Base-by-base conservation (phyloP, 805 yeast genomes). In the Saturnispora mendoncae region DNA sequence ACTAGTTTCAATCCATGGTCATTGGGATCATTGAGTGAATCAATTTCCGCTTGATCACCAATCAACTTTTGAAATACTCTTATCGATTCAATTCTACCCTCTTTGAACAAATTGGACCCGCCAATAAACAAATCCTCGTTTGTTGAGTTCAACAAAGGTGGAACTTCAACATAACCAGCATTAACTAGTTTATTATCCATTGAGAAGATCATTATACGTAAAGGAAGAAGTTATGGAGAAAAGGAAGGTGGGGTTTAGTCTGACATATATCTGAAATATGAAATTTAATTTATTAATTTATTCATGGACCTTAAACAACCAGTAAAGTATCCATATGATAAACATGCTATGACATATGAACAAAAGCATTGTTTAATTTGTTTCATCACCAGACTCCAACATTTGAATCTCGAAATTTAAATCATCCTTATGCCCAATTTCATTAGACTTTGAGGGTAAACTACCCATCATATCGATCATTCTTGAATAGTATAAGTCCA, bases 401-500 rank as follows among this genome's bases (percentile, higher is more conserved):
- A 36, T 20, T 37, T 53, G 55, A 3, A 49, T 41, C 2, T 49
- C 39, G 14, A 27, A 27, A 7, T 7, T 7, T 12, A 13, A 18
- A 33, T 54, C 53, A 42, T 57, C 64, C 37, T 50, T 58, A 29
- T 19, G 55, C 19, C 66, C 69, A 20, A 61, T 49, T 3, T 46
- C 46, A 9, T 58, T 54, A 3, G 26, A 31, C 10, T 28, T 30
- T 12, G 41, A 33, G 24, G 25, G 36, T 27, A 37, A 23, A 5
- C 52, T 57, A 2, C 81, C 81, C 4, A 74, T 74, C 17, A 75
- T 48, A 19, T 61, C 61, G 9, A 74, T 62, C 68, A 75, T 72
- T 46, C 69, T 67, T 27, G 56, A 58, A 44, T 74, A 76, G 45
- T 74, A 74, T 35, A 67, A 50, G 36, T 69, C 68, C 30, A 76